phyloP scores from a whole-genome alignment of 805 yeast genomes.

The Saccharomycopsis sp. region DNA sequence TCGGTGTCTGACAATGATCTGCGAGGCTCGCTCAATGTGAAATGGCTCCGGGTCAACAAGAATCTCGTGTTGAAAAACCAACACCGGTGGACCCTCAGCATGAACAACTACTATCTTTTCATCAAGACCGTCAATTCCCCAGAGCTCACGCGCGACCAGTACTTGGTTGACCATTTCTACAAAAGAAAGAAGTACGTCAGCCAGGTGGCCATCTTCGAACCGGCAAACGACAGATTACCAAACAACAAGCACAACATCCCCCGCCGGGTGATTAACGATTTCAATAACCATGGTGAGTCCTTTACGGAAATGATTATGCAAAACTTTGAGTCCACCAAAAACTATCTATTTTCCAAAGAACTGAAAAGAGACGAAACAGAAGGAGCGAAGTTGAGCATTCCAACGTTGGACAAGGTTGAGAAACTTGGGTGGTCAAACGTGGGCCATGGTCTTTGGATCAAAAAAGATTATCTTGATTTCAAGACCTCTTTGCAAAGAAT shows the following conservation, averaged over 20 bases:
- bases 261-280: slow-evolving; percentile 9
- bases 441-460: slow-evolving; percentile 51
- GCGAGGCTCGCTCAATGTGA: slow-evolving; percentile 7
- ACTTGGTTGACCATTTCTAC: slow-evolving; percentile 7
- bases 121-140: slow-evolving; percentile 12
- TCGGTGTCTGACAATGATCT: slow-evolving; percentile 13
- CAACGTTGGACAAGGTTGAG: slow-evolving; percentile 6
- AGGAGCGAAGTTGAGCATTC: neutral
- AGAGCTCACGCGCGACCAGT: slow-evolving; percentile 16
- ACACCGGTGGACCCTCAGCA: slow-evolving; percentile 14
- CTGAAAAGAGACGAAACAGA: neutral
- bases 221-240: neutral
- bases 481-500: slow-evolving; percentile 40
- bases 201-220: slow-evolving; percentile 15
- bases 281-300: slow-evolving; percentile 9
- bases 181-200: slow-evolving; percentile 12
- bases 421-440: slow-evolving; percentile 16
- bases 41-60: slow-evolving; percentile 15
- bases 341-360: neutral
- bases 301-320: slow-evolving; percentile 16
- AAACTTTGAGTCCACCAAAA: slow-evolving; percentile 12
- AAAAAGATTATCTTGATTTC: slow-evolving; percentile 35
- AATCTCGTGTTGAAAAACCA: slow-evolving; percentile 13
- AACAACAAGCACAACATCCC: slow-evolving; percentile 7
- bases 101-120: slow-evolving; percentile 12